Conservation (phyloP, 345 rosid genomes). For the Corchorus olitorius region DNA sequence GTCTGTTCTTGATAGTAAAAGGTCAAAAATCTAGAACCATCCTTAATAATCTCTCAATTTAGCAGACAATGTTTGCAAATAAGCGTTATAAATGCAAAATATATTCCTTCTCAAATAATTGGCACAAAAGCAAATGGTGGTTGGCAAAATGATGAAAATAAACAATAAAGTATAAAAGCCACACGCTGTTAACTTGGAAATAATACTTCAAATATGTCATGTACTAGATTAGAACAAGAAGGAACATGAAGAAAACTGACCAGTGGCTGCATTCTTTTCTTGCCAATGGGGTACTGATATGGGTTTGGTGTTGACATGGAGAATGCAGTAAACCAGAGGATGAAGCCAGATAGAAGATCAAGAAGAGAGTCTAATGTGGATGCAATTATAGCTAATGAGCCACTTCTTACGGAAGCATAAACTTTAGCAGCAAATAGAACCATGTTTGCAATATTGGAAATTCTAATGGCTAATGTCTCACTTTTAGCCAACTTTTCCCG, state of each 20-base stretch:
- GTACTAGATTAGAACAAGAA: not conserved
- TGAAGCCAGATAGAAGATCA: conserved; percentile 97
- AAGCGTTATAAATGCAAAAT: not conserved
- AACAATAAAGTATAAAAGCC: not conserved
- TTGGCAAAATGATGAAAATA: not conserved
- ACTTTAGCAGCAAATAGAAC: conserved; percentile 92
- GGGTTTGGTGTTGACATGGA: conserved; percentile 97
- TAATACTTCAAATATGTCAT: not conserved
- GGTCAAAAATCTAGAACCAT: not conserved
- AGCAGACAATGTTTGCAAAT: not conserved
- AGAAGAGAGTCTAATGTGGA: conserved; percentile 98
- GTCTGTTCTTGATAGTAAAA: not conserved
- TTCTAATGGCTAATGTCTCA: conserved; percentile 86
- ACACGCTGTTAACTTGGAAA: not conserved
- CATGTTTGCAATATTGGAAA: conserved; percentile 94
- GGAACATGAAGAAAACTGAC: conserved; percentile 45
- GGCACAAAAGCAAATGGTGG: not conserved
- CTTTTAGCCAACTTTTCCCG: conserved; percentile 78
- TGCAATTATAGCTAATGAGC: conserved; percentile 93
- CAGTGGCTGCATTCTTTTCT: conserved; percentile 98
- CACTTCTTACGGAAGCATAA: conserved; percentile 86
- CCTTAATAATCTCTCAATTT: not conserved
- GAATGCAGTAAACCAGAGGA: conserved; percentile 98
- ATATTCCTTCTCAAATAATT: not conserved
- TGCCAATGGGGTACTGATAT: conserved; percentile 94